Evolutionary conservation across 2,329 filamentous ascomycete genomes (phyloP), one percentile per base, ranked within the genome.

Genomic region (Botrytis byssoidea): DNA sequence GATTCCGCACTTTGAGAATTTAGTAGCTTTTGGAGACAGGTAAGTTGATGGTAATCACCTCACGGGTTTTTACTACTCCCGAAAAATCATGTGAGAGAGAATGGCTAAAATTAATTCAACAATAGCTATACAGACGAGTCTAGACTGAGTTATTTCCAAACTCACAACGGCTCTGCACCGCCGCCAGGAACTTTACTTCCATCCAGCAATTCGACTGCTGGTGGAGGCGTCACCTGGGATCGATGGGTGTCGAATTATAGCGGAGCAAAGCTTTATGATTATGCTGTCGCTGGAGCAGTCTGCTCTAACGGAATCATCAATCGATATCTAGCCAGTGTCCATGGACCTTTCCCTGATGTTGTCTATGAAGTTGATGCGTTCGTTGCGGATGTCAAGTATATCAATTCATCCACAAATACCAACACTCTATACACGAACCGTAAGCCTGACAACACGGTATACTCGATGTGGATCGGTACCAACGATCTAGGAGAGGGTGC

Each of bases 391-490:
- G 77, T 83, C 5, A 79, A 80, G 6, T 84, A 76, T 48, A 75
- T 81, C 71, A 80, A 81, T 73, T 65, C 74, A 40, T 74, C 76
- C 2, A 80, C 80, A 0, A 72, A 75, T 3, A 80, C 81, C 70
- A 80, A 82, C 73, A 80, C 83, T 2, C 80, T 88, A 7, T 87
- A 85, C 76, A 81, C 82, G 0, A 78, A 84, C 76, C 82, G 85
- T 64, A 85, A 84, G 3, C 77, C 86, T 2, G 82, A 87, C 44
- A 89, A 90, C 75, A 93, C 92, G 0, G 89, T 93, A 3, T 95
- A 94, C 79, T 86, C 89, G 1, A 87, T 95, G 69, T 95, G 91
- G 91, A 94, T 95, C 78, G 93, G 93, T 4, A 94, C 92, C 37
- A 95, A 95, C 79, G 93, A 96, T 79, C 84, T 95, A 16, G 92